Evolutionary conservation across 805 yeast species (phyloP).

Genomic region (Suhomyces sp.): DNA sequence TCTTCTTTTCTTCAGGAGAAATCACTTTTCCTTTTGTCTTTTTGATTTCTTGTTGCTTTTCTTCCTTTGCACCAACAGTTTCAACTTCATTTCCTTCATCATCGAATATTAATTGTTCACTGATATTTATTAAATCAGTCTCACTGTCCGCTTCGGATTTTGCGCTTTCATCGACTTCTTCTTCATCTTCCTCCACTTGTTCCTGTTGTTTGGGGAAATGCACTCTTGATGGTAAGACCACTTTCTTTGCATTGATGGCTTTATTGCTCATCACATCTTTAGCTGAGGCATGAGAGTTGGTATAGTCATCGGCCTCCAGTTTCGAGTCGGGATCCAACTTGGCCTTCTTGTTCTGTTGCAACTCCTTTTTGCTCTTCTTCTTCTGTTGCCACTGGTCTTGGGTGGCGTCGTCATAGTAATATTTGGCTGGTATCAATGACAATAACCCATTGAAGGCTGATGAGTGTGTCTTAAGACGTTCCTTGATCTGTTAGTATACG

Average conservation of each 20-base stretch:
- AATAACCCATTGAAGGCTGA: slow-evolving; percentile 84
- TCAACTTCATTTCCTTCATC: slow-evolving; percentile 63
- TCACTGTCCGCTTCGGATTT: slow-evolving; percentile 4
- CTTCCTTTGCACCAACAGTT: slow-evolving; percentile 73
- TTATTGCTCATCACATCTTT: slow-evolving; percentile 57
- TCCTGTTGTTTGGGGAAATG: slow-evolving; percentile 10
- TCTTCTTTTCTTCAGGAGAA: slow-evolving; percentile 49
- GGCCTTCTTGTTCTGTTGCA: slow-evolving; percentile 57
- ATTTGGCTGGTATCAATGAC: slow-evolving; percentile 90
- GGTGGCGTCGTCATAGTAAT: slow-evolving; percentile 87
- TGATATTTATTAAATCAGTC: slow-evolving; percentile 13
- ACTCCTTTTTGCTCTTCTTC: slow-evolving; percentile 68
- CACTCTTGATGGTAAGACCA: slow-evolving; percentile 33
- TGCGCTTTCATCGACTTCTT: slow-evolving; percentile 22
- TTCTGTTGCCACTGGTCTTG: slow-evolving; percentile 88
- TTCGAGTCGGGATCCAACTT: slow-evolving; percentile 72
- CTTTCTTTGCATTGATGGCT: slow-evolving; percentile 54
- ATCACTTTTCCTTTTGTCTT: slow-evolving; percentile 26
- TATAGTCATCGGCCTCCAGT: slow-evolving; percentile 42
- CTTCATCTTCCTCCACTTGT: slow-evolving; percentile 18
- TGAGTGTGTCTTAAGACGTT: slow-evolving; percentile 74
- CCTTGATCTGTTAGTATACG: slow-evolving; percentile 43
- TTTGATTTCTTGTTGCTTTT: slow-evolving; percentile 33
- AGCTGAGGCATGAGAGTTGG: slow-evolving; percentile 49
- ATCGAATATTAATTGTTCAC: slow-evolving; percentile 53